phyloP scores from a whole-genome alignment of 1,284 basidiomycete species.

The Puccinia triticina region DNA sequence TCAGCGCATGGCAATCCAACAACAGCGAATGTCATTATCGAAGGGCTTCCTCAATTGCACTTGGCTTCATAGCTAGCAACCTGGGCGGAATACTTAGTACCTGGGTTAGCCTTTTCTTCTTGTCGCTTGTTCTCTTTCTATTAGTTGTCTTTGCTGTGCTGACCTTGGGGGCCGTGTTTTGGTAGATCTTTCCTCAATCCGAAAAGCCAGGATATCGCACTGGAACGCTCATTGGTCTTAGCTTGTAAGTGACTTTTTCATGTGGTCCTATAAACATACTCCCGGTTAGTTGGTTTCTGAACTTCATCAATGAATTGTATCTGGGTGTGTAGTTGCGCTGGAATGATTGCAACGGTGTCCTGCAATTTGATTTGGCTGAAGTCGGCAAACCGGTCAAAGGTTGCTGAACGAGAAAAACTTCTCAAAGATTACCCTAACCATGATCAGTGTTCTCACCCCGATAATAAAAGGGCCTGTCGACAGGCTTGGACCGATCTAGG shows the following conservation, averaged over 20 bases:
- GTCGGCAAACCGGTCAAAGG: slow-evolving; percentile 26
- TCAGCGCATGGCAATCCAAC: slow-evolving; percentile 46
- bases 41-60: slow-evolving; percentile 36
- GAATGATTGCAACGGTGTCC: slow-evolving; percentile 1
- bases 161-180: neutral
- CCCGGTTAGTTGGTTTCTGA: neutral
- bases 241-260: slow-evolving; percentile 29
- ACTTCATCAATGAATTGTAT: neutral
- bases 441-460: neutral
- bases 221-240: slow-evolving; percentile 19
- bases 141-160: neutral
- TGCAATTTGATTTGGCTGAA: slow-evolving; percentile 33
- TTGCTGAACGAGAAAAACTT: neutral
- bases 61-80: slow-evolving; percentile 39
- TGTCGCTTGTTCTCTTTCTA: neutral
- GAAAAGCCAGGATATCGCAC: slow-evolving; percentile 40
- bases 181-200: slow-evolving; percentile 34
- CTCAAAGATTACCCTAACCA: slow-evolving; percentile 28
- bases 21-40: slow-evolving; percentile 38
- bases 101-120: slow-evolving; percentile 38
- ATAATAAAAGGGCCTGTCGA: neutral
- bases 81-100: slow-evolving; percentile 40
- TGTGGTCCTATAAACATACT: neutral
- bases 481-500: slow-evolving; percentile 34
- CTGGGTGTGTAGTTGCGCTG: slow-evolving; percentile 12